phyloP scores from a whole-genome alignment of 192 early-diverging fungal genomes.

The Backusella psychrophila region DNA sequence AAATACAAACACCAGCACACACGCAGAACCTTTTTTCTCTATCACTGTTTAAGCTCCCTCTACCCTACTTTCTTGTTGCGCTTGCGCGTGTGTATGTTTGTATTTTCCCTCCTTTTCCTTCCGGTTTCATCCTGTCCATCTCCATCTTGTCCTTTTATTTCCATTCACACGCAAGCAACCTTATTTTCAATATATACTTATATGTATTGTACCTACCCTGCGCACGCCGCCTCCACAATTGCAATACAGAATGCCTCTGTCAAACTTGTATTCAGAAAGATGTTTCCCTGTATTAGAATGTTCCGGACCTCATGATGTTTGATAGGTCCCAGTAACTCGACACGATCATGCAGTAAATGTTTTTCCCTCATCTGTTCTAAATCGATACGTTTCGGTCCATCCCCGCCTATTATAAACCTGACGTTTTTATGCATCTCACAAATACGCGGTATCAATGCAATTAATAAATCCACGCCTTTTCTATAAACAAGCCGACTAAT shows the following conservation, averaged over 20 bases:
- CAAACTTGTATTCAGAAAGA: conserved; percentile 95
- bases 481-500: conserved; percentile 91
- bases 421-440: conserved; percentile 79
- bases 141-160: neutral
- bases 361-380: conserved; percentile 97
- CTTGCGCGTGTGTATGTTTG: too few relatives aligned
- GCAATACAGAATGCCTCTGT: conserved; percentile 99
- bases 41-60: neutral
- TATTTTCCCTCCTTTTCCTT: neutral
- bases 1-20: neutral
- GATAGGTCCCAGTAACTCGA: conserved; percentile 83
- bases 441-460: conserved; percentile 88
- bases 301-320: conserved; percentile 79
- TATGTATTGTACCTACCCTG: conserved; percentile 57
- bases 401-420: conserved; percentile 93
- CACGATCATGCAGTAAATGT: conserved; percentile 88
- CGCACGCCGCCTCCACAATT: conserved; percentile 96
- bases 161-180: neutral
- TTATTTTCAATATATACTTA: neutral
- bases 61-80: neutral
- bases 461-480: conserved; percentile 92
- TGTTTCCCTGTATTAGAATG: conserved; percentile 89
- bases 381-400: conserved; percentile 95
- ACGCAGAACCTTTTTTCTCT: neutral
- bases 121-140: conserved; percentile 2